These are phyloP conservation scores for Apiosordaria backusii DNA, from an alignment of 495 filamentous ascomycete genomes.

Conservation along the genomic window DNA sequence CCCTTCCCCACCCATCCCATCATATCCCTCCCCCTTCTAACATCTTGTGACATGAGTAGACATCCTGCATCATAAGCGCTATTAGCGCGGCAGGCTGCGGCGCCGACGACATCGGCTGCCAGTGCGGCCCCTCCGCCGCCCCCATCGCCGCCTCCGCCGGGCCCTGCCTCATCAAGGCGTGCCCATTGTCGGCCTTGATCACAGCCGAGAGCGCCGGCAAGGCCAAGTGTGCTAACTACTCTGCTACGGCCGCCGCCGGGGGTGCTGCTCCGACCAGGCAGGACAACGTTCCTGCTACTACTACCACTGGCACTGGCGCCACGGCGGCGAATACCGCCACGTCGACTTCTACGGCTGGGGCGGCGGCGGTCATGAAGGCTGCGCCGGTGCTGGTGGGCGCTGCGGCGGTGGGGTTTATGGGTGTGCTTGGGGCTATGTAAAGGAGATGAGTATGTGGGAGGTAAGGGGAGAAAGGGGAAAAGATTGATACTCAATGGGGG, in stretches of 20 bases:
- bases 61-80: constrained; percentile 26
- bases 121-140: constrained; percentile 25
- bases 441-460: not conserved
- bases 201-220: constrained; percentile 27
- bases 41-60: constrained; percentile 19
- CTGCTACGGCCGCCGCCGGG: constrained; percentile 11
- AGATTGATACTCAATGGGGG: not conserved
- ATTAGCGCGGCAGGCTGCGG: constrained; percentile 30
- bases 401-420: not conserved
- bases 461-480: not conserved
- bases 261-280: not conserved
- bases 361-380: constrained; percentile 1
- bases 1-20: not conserved
- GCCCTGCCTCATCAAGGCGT: constrained; percentile 25
- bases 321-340: not conserved
- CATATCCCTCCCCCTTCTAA: not conserved
- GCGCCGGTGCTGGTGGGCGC: not conserved
- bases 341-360: not conserved
- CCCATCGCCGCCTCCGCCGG: constrained; percentile 19
- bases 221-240: constrained; percentile 21
- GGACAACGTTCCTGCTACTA: constrained; percentile 7
- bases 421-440: not conserved
- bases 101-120: constrained; percentile 25
- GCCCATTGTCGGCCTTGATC: constrained; percentile 16
- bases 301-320: not conserved